phyloP scores from a whole-genome alignment of 1,284 basidiomycete genomes.

The Cystobasidium sp. region DNA sequence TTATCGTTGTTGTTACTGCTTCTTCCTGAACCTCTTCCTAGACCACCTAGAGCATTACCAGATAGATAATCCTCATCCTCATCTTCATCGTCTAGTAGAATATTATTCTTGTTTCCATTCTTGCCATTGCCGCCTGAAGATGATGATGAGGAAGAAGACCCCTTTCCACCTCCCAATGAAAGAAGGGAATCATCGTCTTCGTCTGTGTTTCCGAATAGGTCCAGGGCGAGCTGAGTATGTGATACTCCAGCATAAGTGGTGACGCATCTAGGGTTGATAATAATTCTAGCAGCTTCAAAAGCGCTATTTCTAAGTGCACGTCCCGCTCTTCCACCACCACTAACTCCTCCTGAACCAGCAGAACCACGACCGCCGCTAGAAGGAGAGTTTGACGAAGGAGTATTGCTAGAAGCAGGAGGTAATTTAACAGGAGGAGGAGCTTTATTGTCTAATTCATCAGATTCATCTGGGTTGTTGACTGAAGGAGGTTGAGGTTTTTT shows the following conservation, averaged over 20 bases:
- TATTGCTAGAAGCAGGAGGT: background rate
- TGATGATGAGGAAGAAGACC: background rate
- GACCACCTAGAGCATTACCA: background rate
- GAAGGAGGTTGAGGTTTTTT: constrained; percentile 31
- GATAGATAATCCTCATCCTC: constrained; percentile 8
- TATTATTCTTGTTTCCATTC: background rate
- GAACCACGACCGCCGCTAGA: constrained; percentile 12
- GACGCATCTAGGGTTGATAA: constrained; percentile 91
- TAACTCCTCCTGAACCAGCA: constrained; percentile 50
- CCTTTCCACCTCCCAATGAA: constrained; percentile 46
- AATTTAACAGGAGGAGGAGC: constrained; percentile 27
- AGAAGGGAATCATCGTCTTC: constrained; percentile 61
- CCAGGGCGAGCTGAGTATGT: constrained; percentile 86
- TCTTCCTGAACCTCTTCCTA: constrained; percentile 1
- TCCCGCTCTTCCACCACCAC: constrained; percentile 10
- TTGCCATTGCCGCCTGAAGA: background rate
- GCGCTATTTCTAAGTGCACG: constrained; percentile 77
- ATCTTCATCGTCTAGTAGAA: constrained; percentile 20
- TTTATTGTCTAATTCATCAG: constrained; percentile 36
- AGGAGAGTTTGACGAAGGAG: background rate
- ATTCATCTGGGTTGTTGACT: constrained; percentile 41
- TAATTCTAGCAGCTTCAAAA: constrained; percentile 81
- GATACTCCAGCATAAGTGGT: constrained; percentile 95
- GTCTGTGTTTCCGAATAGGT: constrained; percentile 79
- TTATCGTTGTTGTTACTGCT: constrained; percentile 59